Conservation (phyloP, 768 basidiomycete genomes). For the Boletus rubropictus region DNA sequence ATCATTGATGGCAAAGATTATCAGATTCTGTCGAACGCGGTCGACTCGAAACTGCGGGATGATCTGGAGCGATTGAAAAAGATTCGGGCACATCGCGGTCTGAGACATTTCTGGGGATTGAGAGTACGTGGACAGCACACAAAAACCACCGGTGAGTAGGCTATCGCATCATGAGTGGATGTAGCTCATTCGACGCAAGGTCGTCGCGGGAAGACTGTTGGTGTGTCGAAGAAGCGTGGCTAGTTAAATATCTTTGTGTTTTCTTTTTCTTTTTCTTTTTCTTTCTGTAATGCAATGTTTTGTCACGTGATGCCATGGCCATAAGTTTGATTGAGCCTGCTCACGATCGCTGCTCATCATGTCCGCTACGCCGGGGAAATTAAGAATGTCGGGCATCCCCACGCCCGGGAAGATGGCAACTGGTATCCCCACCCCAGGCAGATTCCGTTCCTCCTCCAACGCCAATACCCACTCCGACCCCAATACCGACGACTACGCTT, state of each 20-base stretch:
- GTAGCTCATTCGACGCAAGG: constrained; percentile 40
- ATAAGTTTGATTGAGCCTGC: background rate
- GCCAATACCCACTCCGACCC: constrained; percentile 33
- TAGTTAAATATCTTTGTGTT: constrained; percentile 22
- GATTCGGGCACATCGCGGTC: constrained; percentile 93
- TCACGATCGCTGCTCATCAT: constrained; percentile 23
- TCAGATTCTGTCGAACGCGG: constrained; percentile 92
- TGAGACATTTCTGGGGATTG: constrained; percentile 90
- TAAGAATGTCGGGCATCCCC: constrained; percentile 40
- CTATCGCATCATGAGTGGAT: background rate
- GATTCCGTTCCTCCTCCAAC: constrained; percentile 63
- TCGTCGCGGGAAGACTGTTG: constrained; percentile 93
- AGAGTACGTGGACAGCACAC: constrained; percentile 99
- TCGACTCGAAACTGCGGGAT: constrained; percentile 97
- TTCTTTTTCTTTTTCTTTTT: background rate
- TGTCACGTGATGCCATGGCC: constrained; percentile 21
- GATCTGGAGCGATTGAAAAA: constrained; percentile 99
- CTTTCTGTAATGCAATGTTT: constrained; percentile 5
- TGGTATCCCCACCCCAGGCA: constrained; percentile 65
- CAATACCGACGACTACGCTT: constrained; percentile 50
- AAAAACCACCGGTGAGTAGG: constrained; percentile 83
- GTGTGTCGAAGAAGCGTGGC: constrained; percentile 89
- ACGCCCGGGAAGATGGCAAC: constrained; percentile 40
- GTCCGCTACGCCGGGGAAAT: constrained; percentile 41
- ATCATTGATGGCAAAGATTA: constrained; percentile 95